Conservation (phyloP, 2,329 filamentous ascomycete genomes). For the Alternaria burnsii region DNA sequence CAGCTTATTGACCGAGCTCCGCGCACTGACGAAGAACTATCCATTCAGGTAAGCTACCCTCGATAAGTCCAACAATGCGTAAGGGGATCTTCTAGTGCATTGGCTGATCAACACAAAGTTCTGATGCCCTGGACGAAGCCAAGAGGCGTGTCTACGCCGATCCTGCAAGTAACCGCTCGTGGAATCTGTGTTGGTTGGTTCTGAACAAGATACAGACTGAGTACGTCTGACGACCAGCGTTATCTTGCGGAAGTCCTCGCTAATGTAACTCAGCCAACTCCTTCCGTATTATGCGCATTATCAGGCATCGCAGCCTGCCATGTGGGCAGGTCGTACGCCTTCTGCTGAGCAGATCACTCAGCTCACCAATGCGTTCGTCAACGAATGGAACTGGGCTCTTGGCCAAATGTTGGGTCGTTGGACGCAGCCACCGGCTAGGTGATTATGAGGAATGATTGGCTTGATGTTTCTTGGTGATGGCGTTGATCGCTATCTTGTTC, state of each 20-base stretch:
- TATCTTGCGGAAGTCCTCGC: slow-evolving; percentile 1
- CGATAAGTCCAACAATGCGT: not conserved
- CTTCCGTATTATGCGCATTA: slow-evolving; percentile 67
- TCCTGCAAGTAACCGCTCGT: slow-evolving; percentile 72
- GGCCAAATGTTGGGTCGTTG: slow-evolving; percentile 74
- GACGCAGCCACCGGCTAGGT: slow-evolving; percentile 60
- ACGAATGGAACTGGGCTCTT: slow-evolving; percentile 73
- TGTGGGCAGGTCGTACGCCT: slow-evolving; percentile 73
- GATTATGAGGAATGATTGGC: not conserved
- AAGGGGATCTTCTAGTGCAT: not conserved
- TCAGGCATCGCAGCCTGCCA: slow-evolving; percentile 70
- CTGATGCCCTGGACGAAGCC: slow-evolving; percentile 71
- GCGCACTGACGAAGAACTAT: slow-evolving; percentile 71
- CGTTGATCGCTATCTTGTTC: slow-evolving; percentile 1
- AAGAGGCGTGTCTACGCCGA: slow-evolving; percentile 70
- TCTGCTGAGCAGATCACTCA: slow-evolving; percentile 64
- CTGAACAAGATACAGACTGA: slow-evolving; percentile 71
- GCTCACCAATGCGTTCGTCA: slow-evolving; percentile 69
- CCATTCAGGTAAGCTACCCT: slow-evolving; percentile 62
- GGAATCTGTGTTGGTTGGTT: slow-evolving; percentile 80
- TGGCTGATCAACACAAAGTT: slow-evolving; percentile 48
- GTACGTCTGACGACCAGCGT: slow-evolving; percentile 55
- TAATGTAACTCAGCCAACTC: slow-evolving; percentile 59
- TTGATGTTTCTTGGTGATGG: not conserved
- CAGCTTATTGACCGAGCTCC: slow-evolving; percentile 74